Evolutionary conservation across 192 early-diverging fungal genomes (phyloP), one percentile per base, ranked within the genome.

Genomic region (Phlyctochytrium bullatum): DNA sequence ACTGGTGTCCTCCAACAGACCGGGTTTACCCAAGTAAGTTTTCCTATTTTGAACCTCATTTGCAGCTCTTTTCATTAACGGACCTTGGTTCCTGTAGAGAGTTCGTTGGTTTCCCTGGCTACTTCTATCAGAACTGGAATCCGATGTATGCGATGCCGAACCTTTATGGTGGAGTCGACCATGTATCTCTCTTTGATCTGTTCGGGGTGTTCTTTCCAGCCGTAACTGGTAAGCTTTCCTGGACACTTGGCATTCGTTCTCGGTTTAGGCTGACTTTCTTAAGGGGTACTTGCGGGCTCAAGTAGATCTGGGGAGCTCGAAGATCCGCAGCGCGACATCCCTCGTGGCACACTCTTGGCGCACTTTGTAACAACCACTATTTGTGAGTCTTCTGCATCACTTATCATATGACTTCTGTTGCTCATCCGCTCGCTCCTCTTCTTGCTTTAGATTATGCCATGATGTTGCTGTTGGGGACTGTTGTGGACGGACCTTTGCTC

Each of bases 141-240:
- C 54, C 54, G 16, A 30, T 10, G 34, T 62, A 62, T 30, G 12
- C 47, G 35, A 17, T n/a, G 6, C 61, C 58, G 3, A n/a, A 65
- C 16, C 25, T 20, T 27, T 3, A 23, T 4, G 30, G 60, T 32
- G 31, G 20, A 16, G 20, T 61, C 27, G 64, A 28, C 28, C 2
- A 4, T 36, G 62, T 34, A 20, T 23, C 36, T 20, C 67, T 72
- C 31, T 72, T 72, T 40, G 29, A 33, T 36, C 27, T 53, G 23
- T 67, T 72, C 50, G 70, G 64, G 29, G 50, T 72, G 24, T 72
- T 72, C 52, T 70, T 72, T 59, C 70, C 70, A 20, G 28, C 33
- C 28, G 70, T 72, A 3, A 70, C 70, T 17, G 70, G 54, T 52
- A 54, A 16, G 14, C 25, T 29, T 25, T n/a, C 27, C 14, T 58